Percentiles rank a stretch among this genome's conserved stretches.
These are phyloP conservation scores for Eucommia ulmoides DNA, from an alignment of 257 asterid species.

Conservation along the genomic window DNA sequence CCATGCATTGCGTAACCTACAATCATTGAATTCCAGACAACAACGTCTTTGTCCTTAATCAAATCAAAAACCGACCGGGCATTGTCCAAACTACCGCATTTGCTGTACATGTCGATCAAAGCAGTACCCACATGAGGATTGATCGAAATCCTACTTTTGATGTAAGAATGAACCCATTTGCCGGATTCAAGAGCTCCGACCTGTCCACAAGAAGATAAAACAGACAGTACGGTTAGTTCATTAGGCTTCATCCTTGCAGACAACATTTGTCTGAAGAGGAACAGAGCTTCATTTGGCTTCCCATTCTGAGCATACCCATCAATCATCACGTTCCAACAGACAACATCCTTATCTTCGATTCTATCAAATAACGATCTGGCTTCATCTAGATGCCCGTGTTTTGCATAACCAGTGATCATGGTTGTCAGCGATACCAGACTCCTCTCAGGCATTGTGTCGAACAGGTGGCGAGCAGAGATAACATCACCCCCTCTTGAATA, in stretches of 20 bases:
- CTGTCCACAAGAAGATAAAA: slow-evolving; percentile 24
- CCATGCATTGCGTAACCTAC: slow-evolving; percentile 14
- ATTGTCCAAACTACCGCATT: slow-evolving; percentile 19
- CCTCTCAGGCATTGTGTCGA: slow-evolving; percentile 21
- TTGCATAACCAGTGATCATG: slow-evolving; percentile 24
- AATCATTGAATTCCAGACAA: slow-evolving; percentile 12
- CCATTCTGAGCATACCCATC: slow-evolving; percentile 25
- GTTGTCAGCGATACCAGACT: slow-evolving; percentile 19
- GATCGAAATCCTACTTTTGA: slow-evolving; percentile 11
- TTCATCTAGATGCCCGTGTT: slow-evolving; percentile 17
- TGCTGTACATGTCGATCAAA: slow-evolving; percentile 26
- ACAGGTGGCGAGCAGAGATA: slow-evolving; percentile 13
- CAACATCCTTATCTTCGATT: slow-evolving; percentile 20
- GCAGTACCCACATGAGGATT: slow-evolving; percentile 22
- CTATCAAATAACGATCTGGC: slow-evolving; percentile 20
- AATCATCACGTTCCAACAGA: slow-evolving; percentile 27
- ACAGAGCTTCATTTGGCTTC: slow-evolving; percentile 17
- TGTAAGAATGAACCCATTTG: slow-evolving; percentile 24
- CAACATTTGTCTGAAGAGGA: slow-evolving; percentile 19
- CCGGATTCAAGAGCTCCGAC: slow-evolving; percentile 21
- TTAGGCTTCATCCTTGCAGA: slow-evolving; percentile 14
- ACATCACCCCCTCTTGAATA: slow-evolving; percentile 17
- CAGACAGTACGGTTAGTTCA: slow-evolving; percentile 18
- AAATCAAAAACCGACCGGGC: slow-evolving; percentile 9
- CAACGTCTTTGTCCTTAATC: slow-evolving; percentile 7